Base-by-base conservation (phyloP, 2,329 filamentous ascomycete species). In the Nothophoma quercina region DNA sequence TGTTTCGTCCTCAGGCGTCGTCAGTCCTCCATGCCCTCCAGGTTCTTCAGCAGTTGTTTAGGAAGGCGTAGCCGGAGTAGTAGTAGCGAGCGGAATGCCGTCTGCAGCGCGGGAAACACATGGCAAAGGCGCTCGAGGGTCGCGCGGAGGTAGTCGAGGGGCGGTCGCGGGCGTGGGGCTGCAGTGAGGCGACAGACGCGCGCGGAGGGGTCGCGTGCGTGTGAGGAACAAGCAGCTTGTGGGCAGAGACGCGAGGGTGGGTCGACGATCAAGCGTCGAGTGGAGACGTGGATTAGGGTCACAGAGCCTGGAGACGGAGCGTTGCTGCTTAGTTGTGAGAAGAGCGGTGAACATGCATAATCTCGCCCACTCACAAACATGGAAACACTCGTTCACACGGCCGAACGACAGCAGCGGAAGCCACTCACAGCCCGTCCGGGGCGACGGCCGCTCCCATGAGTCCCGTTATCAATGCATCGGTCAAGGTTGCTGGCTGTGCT, bases 1-100 rank as follows among this genome's bases (percentile, higher is more conserved):
- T 76, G 60, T 62, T 59, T 64, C 7, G 30, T 32, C 29, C 19
- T 33, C 29, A 34, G 22, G 16, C 33, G 18, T 18, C 26, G 25
- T 40, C 44, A 47, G 51, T 25, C 34, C 28, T 42, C 55, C 56
- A 59, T 59, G 26, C 47, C 38, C n/a, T n/a, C n/a, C n/a, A n/a
- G 33, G 15, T 21, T 26, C 39, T 43, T 47, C 44, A 52, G 51
- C 55, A 63, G 49, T 45, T 38, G 51, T 46, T 32, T 22, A 34
- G 26, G 33, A 26, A 25, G 33, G 33, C 16, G 33, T 38, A 34
- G 43, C 25, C 21, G 25, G 25, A 13, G 43, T 38, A 25, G 18
- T 45, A 19, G 15, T 16, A 16, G 47, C 47, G 21, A 13, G 30
- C 21, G 19, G 19, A 42, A 21, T 42, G 26, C 18, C 47, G 40